These are phyloP conservation scores for Aureobasidium pullulans DNA, from an alignment of 2,329 filamentous ascomycete species.

Conservation along the genomic window DNA sequence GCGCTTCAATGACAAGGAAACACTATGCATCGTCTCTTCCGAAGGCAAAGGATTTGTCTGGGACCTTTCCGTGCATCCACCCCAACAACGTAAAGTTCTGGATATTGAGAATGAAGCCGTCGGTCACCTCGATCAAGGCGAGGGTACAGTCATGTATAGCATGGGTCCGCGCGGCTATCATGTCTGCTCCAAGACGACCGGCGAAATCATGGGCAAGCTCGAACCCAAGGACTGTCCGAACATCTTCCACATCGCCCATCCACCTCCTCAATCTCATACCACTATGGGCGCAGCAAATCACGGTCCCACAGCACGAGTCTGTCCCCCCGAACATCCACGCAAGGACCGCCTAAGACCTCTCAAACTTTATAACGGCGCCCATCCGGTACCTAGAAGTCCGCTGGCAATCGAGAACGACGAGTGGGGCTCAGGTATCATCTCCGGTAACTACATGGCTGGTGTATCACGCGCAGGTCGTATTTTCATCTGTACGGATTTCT, in stretches of 20 bases:
- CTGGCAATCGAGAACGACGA: conserved; percentile 31
- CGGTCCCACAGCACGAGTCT: conserved; percentile 15
- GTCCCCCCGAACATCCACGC: conserved; percentile 18
- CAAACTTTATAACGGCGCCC: conserved; percentile 17
- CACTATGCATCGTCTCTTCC: conserved; percentile 40
- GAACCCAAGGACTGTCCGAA: conserved; percentile 29
- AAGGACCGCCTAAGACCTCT: conserved; percentile 18
- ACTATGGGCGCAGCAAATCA: conserved; percentile 19
- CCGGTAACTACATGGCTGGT: conserved; percentile 36
- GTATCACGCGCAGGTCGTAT: conserved; percentile 37
- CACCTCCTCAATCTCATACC: conserved; percentile 13
- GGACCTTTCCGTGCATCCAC: conserved; percentile 31
- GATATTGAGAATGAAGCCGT: conserved; percentile 35
- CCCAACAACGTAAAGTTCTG: conserved; percentile 29
- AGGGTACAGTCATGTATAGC: conserved; percentile 37
- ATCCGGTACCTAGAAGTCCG: conserved; percentile 14
- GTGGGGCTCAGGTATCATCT: conserved; percentile 42
- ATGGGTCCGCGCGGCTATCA: conserved; percentile 38
- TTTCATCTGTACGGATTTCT: conserved; percentile 40
- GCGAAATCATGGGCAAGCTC: conserved; percentile 32
- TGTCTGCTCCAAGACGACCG: conserved; percentile 34
- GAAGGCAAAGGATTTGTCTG: conserved; percentile 40
- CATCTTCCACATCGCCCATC: conserved; percentile 31
- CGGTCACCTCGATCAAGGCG: conserved; percentile 39
- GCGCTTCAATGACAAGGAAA: conserved; percentile 24